Evolutionary conservation across 441 rosid genomes (phyloP), one percentile per base, ranked within the genome.

Genomic region (Macaranga tanarius): DNA sequence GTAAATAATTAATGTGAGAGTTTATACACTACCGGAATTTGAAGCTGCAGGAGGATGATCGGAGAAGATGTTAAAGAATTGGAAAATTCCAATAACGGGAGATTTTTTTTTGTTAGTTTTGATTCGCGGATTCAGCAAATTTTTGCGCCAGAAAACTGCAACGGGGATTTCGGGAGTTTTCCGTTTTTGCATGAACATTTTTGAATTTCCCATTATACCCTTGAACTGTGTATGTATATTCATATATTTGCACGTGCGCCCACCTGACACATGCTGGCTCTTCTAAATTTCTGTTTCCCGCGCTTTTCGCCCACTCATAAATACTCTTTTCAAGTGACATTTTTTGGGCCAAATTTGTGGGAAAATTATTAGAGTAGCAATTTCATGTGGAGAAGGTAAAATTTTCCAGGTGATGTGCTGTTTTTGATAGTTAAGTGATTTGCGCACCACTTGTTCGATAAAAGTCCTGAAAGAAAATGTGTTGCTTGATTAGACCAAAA

Each of bases 391-490:
- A 19, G 65, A 31, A 8, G 45, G 44, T 15, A 2, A 59, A 15
- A 11, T 23, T 38, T 0, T n/a, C 62, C 13, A 2, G 0, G 0
- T 10, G 38, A 0, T 10, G 38, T 31, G n/a, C 38, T 31, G 38
- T 5, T 31, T 31, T 50, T 25, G 40, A 20, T 50, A 10, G 25
- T 20, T 38, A 12, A 22, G 5, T 34, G 25, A 62, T 31, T 62
- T n/a, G 62, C 10, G 7, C 75, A 62, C 75, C 73, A 76, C 20
- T 19, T 65, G 83, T 75, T 84, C 76, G 84, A 73, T 75, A 81
- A 75, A 80, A 68, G 59, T 73, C 70, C 78, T 62, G 48, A 51
- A 3, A 47, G 75, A 61, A 54, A 63, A 72, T 70, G 75, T 42
- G 16, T 22, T 62, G 34, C 74, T 67, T 72, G n/a, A 62, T 62